These are phyloP conservation scores for Carpinus fangiana DNA, from an alignment of 306 rosid genomes.

Conservation along the genomic window DNA sequence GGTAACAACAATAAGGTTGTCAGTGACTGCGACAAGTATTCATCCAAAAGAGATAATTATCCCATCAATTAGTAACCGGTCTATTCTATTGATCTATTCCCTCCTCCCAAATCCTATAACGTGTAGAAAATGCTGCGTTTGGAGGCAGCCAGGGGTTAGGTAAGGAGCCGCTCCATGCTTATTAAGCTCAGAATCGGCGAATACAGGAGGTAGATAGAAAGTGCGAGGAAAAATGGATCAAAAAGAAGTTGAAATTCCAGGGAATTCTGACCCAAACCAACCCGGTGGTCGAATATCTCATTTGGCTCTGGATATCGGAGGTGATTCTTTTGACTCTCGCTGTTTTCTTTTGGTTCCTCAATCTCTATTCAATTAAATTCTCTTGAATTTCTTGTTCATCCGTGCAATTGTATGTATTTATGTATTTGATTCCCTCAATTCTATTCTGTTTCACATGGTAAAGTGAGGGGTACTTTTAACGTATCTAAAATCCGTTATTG, in stretches of 20 bases:
- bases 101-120: neutral
- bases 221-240: constrained; percentile 48
- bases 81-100: neutral
- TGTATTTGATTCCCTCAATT: neutral
- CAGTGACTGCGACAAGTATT: too few species aligned
- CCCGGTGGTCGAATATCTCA: constrained; percentile 51
- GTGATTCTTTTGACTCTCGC: constrained; percentile 28
- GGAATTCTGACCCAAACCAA: constrained; percentile 38
- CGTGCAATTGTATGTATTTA: neutral
- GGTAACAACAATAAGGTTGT: too few species aligned
- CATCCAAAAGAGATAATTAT: too few species aligned
- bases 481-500: neutral
- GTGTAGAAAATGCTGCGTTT: neutral
- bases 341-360: neutral
- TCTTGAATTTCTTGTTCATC: neutral
- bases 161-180: neutral
- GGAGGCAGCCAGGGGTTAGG: neutral
- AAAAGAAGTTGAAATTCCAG: constrained; percentile 20
- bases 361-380: neutral
- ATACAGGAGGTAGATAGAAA: neutral
- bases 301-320: constrained; percentile 90
- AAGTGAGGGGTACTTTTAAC: neutral
- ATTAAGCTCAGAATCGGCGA: neutral
- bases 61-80: neutral
- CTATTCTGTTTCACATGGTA: neutral